Evolutionary conservation across 768 basidiomycete species (phyloP).

Genomic region (Chalciporus chontae): DNA sequence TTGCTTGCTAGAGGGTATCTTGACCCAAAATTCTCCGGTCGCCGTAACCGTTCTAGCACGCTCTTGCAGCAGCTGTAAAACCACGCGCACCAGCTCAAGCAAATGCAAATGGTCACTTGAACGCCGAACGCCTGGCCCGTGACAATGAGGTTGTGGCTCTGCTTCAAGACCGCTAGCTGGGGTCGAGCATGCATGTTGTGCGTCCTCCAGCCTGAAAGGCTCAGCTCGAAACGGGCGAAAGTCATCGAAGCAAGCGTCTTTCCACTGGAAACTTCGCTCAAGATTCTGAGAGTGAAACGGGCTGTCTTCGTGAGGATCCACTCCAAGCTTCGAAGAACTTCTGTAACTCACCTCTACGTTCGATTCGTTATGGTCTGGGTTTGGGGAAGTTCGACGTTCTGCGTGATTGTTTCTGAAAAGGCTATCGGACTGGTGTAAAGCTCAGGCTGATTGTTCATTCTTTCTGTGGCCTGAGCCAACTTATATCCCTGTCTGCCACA

Average conservation of each 20-base stretch:
- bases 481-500: slow-evolving; percentile 26
- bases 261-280: neutral
- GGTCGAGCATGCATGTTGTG: slow-evolving; percentile 19
- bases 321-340: neutral
- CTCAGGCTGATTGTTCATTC: slow-evolving; percentile 3
- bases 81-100: slow-evolving; percentile 25
- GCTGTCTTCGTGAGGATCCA: neutral
- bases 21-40: neutral
- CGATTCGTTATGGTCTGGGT: neutral
- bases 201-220: slow-evolving; percentile 19
- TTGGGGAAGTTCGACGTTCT: neutral
- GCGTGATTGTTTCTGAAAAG: neutral
- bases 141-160: slow-evolving; percentile 21
- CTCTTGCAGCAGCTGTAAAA: slow-evolving; percentile 11
- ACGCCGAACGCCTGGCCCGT: slow-evolving; percentile 26
- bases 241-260: slow-evolving; percentile 10
- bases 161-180: slow-evolving; percentile 19
- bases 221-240: slow-evolving; percentile 26
- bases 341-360: slow-evolving; percentile 2
- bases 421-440: slow-evolving; percentile 7
- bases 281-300: neutral
- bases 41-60: slow-evolving; percentile 5
- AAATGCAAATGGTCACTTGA: slow-evolving; percentile 17
- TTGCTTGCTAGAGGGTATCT: neutral
- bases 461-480: neutral